Conservation (phyloP, 495 filamentous ascomycete genomes). For the Hypoxylon intermedium region DNA sequence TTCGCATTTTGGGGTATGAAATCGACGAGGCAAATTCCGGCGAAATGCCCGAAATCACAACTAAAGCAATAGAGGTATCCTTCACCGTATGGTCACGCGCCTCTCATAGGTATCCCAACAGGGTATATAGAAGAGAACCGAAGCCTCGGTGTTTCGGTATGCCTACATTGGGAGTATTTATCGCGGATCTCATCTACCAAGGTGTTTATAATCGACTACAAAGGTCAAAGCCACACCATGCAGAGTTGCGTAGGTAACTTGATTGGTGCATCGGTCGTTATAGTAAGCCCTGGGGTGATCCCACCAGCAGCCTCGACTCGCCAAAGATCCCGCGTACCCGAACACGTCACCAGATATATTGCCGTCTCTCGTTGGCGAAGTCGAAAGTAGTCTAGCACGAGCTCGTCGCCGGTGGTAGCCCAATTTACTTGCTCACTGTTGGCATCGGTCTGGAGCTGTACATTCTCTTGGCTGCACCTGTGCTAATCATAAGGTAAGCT, state of each 20-base stretch:
- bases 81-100: conserved; percentile 23
- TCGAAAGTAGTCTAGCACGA: conserved; percentile 8
- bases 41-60: conserved; percentile 3
- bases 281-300: conserved; percentile 37
- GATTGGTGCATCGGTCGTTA: conserved; percentile 30
- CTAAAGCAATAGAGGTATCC: background rate
- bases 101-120: conserved; percentile 17
- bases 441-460: background rate
- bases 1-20: conserved; percentile 7
- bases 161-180: conserved; percentile 16
- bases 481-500: conserved; percentile 27
- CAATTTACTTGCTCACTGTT: conserved; percentile 22
- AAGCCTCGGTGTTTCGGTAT: conserved; percentile 33
- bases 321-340: conserved; percentile 30
- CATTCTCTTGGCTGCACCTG: background rate
- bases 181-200: conserved; percentile 26
- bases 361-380: conserved; percentile 21
- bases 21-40: background rate
- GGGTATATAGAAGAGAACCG: conserved; percentile 1
- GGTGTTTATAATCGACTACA: conserved; percentile 13
- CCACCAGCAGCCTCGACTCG: background rate
- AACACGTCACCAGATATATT: conserved; percentile 37
- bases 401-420: background rate
- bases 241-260: conserved; percentile 13
- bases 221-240: conserved; percentile 14